A percentile compares a stretch with the other conserved stretches of the same genome.
phyloP scores from a whole-genome alignment of 192 early-diverging fungal species.

The Coemansia sp. region DNA sequence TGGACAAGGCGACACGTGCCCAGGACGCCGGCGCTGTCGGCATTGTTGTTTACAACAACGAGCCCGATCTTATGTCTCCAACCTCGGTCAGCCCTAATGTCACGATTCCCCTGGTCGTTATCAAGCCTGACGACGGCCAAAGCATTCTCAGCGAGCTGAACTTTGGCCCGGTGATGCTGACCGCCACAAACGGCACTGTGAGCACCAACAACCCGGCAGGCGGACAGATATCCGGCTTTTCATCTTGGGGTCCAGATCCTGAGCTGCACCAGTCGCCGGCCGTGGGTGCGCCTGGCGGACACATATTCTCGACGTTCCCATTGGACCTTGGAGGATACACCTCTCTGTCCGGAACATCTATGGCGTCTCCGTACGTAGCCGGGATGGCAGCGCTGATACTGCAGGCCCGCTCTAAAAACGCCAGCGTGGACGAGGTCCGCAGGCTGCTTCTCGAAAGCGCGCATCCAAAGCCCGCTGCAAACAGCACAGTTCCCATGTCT shows the following conservation, averaged over 20 bases:
- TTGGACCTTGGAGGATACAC: conserved; percentile 58
- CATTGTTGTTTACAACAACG: conserved; percentile 65
- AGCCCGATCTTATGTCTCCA: conserved; percentile 42
- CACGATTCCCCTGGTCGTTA: conserved; percentile 59
- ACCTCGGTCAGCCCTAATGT: conserved; percentile 43
- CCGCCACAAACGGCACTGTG: conserved; percentile 53
- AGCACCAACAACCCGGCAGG: conserved; percentile 53
- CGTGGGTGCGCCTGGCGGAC: conserved; percentile 62
- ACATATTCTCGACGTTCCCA: conserved; percentile 64
- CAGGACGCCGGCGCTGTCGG: conserved; percentile 62
- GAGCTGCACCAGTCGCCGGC: conserved; percentile 69
- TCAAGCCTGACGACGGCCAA: conserved; percentile 56
- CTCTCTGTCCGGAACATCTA: conserved; percentile 63
- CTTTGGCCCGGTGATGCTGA: conserved; percentile 34
- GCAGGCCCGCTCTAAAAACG: conserved; percentile 32
- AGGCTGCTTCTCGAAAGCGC: conserved; percentile 48
- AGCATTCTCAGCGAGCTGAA: conserved; percentile 53
- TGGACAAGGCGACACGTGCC: conserved; percentile 60
- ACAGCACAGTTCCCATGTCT: conserved; percentile 42
- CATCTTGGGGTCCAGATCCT: conserved; percentile 70
- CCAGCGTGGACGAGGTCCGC: conserved; percentile 32
- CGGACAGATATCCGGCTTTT: conserved; percentile 68
- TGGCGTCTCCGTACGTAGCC: conserved; percentile 64
- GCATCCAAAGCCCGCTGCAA: conserved; percentile 26
- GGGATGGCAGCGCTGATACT: conserved; percentile 52